Conservation (phyloP, 768 basidiomycete species). For the Pisolithus microcarpus region DNA sequence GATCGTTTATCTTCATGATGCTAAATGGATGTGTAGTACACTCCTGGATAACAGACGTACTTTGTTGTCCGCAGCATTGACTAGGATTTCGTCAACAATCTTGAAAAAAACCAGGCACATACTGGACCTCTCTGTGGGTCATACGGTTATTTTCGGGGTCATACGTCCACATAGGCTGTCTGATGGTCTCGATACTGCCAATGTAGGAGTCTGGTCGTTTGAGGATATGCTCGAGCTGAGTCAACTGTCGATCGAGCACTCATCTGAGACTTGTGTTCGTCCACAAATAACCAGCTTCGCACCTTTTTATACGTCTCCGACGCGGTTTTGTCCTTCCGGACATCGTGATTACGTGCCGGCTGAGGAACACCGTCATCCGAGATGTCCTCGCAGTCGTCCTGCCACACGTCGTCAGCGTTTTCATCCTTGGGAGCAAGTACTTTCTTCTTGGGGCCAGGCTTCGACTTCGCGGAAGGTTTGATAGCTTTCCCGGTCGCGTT, state of each 20-base stretch:
- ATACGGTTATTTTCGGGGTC: constrained; percentile 80
- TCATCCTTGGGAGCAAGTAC: constrained; percentile 59
- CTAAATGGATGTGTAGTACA: not conserved
- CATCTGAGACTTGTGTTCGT: not conserved
- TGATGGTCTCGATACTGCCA: constrained; percentile 86
- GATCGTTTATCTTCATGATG: constrained; percentile 72
- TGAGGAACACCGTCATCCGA: constrained; percentile 31
- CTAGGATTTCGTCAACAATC: constrained; percentile 98
- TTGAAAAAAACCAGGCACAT: constrained; percentile 98
- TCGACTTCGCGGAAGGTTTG: constrained; percentile 44
- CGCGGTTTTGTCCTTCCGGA: constrained; percentile 63
- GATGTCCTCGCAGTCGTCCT: constrained; percentile 32
- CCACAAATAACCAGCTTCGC: constrained; percentile 9
- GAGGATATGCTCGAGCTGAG: constrained; percentile 91
- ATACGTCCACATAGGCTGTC: constrained; percentile 90
- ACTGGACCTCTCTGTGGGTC: constrained; percentile 75
- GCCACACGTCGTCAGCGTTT: constrained; percentile 46
- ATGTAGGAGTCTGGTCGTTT: constrained; percentile 94
- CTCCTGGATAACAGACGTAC: constrained; percentile 34
- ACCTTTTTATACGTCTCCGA: constrained; percentile 92
- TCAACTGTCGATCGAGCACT: constrained; percentile 47
- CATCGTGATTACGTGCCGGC: constrained; percentile 20
- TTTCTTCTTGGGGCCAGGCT: constrained; percentile 60
- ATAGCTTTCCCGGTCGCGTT: constrained; percentile 34
- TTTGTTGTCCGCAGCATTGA: constrained; percentile 99